Evolutionary conservation across 345 rosid genomes (phyloP).

Genomic region (Citrus sp.): DNA sequence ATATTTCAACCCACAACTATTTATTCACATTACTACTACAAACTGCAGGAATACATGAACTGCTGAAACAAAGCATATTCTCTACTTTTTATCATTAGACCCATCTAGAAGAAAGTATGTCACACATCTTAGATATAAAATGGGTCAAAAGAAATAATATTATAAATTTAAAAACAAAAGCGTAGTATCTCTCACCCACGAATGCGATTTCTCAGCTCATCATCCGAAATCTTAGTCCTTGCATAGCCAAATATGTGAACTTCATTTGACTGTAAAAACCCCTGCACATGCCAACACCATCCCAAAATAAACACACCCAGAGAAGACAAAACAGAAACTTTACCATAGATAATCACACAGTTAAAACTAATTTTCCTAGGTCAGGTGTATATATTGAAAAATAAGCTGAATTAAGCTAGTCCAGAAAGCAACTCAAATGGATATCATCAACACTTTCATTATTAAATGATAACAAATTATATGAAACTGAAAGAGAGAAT

Average conservation of each 20-base stretch:
- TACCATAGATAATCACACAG: not conserved
- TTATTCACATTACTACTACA: not conserved
- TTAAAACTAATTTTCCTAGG: not conserved
- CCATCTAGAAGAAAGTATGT: not conserved
- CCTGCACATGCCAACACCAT: slow-evolving; percentile 41
- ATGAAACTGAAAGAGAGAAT: not conserved
- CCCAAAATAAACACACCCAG: not conserved
- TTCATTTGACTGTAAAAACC: slow-evolving; percentile 72
- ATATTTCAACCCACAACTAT: not conserved
- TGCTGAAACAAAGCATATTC: not conserved
- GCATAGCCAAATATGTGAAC: slow-evolving; percentile 96
- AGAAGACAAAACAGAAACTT: not conserved
- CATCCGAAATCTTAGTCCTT: slow-evolving; percentile 79
- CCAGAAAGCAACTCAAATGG: not conserved
- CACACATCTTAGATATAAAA: not conserved
- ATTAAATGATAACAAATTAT: not conserved
- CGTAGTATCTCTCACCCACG: slow-evolving; percentile 49
- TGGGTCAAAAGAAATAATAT: not conserved
- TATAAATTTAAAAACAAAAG: not conserved
- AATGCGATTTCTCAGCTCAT: slow-evolving; percentile 64
- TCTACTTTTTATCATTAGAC: not conserved
- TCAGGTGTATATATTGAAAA: not conserved
- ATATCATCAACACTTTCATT: no score
- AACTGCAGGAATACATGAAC: not conserved
- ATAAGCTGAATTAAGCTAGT: not conserved